Evolutionary conservation across 2,329 filamentous ascomycete genomes (phyloP), one percentile per base, ranked within the genome.

Genomic region (Fusarium succisae): DNA sequence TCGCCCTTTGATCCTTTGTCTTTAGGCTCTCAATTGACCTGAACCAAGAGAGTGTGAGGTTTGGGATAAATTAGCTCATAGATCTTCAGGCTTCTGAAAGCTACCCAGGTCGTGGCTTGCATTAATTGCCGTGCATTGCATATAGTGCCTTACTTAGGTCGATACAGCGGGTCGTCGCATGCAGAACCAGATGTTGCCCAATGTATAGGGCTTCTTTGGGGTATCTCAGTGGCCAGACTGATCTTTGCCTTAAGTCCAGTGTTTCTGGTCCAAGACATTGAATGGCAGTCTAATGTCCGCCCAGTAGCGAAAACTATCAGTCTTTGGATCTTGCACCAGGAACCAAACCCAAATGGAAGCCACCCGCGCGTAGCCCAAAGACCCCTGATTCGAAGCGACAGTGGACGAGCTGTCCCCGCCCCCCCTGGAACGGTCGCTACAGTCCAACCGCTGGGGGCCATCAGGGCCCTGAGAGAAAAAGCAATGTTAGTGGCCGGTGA

Each of bases 51-150:
- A 55, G 45, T 55, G 37, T 48, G 45, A 65, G 59, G 50, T 44
- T 47, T 32, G 32, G 39, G 32, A 48, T 47, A 53, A n/a, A 61
- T 35, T 59, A 59, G 38, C 24, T n/a, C 51, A 44, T 18, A 45
- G 39, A 35, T 64, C 59, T 47, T 63, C 39, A 26, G 55, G 63
- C 50, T 63, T 39, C 47, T 47, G n/a, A 43, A 47, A 43, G 18
- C 39, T 48, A 69, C 59, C 53, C 51, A 59, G 59, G 61, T 63
- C 64, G 73, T 75, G 66, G 63, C 69, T 78, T 64, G 76, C 69
- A 77, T 77, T 74, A 70, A 68, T 68, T 68, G 63, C 64, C 43
- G 32, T 68, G 65, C 66, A 77, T 77, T 75, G 76, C 74, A 77
- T 77, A 74, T 68, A 68, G 65, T 68, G 65, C 54, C 48, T 62